A percentile compares a stretch with the other conserved stretches of the same genome.
Evolutionary conservation across 441 rosid species (phyloP).

Genomic region (Eruca vesicaria): DNA sequence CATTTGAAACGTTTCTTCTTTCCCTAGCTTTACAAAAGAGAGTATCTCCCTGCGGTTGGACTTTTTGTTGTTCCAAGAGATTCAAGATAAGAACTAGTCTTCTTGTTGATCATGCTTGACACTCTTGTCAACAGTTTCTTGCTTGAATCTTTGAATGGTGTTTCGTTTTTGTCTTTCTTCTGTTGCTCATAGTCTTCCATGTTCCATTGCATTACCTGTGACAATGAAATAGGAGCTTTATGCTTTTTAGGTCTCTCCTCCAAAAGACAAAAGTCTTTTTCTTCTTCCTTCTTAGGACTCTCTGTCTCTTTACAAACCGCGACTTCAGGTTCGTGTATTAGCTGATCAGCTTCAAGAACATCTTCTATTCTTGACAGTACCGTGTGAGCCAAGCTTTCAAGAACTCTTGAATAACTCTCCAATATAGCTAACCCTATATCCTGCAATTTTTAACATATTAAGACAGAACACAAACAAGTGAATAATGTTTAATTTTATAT

Average conservation of each 20-base stretch:
- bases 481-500: not conserved
- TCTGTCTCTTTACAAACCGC: constrained; percentile 12
- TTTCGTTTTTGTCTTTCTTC: not conserved
- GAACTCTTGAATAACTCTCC: constrained; percentile 42
- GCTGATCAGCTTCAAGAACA: constrained; percentile 37
- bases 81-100: constrained; percentile 64
- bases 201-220: constrained; percentile 56
- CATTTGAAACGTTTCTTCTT: not conserved
- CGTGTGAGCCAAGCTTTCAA: constrained; percentile 38
- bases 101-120: constrained; percentile 36
- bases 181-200: constrained; percentile 42
- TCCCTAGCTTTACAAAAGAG: not conserved
- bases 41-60: constrained; percentile 48
- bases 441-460: not conserved
- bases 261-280: constrained; percentile 10
- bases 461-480: not conserved
- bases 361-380: constrained; percentile 37
- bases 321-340: constrained; percentile 43
- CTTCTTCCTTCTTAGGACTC: not conserved
- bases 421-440: constrained; percentile 38
- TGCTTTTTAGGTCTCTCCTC: not conserved
- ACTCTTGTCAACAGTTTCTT: constrained; percentile 16
- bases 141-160: constrained; percentile 28
- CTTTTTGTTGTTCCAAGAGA: constrained; percentile 68
- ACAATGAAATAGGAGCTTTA: not conserved